phyloP scores from a whole-genome alignment of 2,329 filamentous ascomycete genomes.

The Fusarium acutatum region DNA sequence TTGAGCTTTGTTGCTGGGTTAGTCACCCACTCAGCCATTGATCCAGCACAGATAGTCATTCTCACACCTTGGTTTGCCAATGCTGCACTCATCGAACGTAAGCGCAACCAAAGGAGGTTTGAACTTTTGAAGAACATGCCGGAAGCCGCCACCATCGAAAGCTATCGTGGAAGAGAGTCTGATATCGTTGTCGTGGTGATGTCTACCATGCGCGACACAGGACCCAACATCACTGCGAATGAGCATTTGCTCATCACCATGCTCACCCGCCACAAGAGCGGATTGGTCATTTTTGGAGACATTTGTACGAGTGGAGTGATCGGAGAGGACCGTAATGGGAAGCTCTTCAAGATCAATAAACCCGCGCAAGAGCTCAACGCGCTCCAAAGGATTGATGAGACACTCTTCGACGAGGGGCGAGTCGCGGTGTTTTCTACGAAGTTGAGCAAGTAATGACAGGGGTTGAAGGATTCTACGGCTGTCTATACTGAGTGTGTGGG shows the following conservation, averaged over 20 bases:
- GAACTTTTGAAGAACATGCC: background rate
- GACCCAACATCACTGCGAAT: background rate
- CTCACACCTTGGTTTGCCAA: background rate
- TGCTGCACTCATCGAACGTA: background rate
- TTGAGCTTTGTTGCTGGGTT: background rate
- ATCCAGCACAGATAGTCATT: background rate
- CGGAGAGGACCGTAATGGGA: background rate
- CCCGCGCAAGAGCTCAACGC: background rate
- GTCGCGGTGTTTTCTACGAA: background rate
- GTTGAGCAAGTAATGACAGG: fast-evolving
- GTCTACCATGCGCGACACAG: background rate
- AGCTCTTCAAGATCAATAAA: background rate
- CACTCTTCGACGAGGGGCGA: background rate
- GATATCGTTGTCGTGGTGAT: background rate
- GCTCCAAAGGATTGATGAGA: background rate
- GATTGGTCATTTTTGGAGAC: background rate
- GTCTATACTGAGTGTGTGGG: background rate
- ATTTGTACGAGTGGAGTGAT: background rate
- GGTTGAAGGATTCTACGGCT: fast-evolving
- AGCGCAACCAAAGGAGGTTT: background rate
- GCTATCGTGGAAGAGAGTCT: background rate
- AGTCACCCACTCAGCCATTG: background rate
- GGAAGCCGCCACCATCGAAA: background rate
- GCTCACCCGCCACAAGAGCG: background rate
- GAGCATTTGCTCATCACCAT: background rate